Conservation (phyloP, 2,329 filamentous ascomycete genomes). For the Aureobasidium vineae region DNA sequence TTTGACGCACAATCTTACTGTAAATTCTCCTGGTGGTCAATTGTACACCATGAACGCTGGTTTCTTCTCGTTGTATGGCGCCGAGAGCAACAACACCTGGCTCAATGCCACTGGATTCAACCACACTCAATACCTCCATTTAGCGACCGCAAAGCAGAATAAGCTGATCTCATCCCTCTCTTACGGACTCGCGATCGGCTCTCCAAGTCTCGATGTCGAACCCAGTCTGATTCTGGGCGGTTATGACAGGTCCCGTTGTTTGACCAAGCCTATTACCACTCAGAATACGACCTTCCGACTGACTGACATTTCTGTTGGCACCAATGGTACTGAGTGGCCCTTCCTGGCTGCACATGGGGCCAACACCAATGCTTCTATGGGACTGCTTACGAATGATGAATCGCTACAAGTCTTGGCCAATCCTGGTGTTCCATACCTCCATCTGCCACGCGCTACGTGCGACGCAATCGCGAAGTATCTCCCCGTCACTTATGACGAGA, state of each 20-base stretch:
- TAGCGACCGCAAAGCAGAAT: background rate
- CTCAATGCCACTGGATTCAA: background rate
- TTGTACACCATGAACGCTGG: constrained; percentile 18
- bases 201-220: background rate
- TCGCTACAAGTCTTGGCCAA: background rate
- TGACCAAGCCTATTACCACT: background rate
- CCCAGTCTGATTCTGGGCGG: constrained; percentile 13
- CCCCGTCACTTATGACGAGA: background rate
- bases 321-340: background rate
- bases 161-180: background rate
- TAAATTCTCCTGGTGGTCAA: background rate
- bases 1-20: constrained; percentile 10
- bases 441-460: background rate
- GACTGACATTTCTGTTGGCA: background rate
- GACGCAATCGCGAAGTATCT: constrained; percentile 7
- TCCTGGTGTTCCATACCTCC: constrained; percentile 14
- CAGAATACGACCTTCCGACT: background rate
- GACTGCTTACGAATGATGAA: background rate
- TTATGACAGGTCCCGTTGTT: constrained; percentile 11
- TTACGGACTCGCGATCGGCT: constrained; percentile 7
- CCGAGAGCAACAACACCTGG: background rate
- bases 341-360: background rate
- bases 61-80: constrained; percentile 16
- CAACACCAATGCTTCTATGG: background rate
- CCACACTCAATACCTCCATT: background rate